These are phyloP conservation scores for Mycocentrospora acerina DNA, from an alignment of 2,329 filamentous ascomycete genomes.

Conservation along the genomic window DNA sequence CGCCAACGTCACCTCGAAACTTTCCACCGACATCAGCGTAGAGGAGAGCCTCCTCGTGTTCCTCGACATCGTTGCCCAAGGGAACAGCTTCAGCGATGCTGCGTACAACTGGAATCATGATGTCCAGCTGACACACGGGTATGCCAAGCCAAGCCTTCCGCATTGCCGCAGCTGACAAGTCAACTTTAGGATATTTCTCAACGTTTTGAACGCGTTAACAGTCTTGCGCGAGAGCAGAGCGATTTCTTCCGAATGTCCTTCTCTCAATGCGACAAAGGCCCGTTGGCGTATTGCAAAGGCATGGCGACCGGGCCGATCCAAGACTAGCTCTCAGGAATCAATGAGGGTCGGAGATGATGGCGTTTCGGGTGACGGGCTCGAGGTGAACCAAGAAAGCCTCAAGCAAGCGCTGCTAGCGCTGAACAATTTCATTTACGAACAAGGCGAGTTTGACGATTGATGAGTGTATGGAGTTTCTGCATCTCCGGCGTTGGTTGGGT, in stretches of 20 bases:
- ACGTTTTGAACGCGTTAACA: constrained; percentile 36
- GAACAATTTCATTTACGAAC: constrained; percentile 43
- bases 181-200: constrained; percentile 36
- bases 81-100: constrained; percentile 35
- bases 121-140: constrained; percentile 39
- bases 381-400: constrained; percentile 35
- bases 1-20: constrained; percentile 32
- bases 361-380: constrained; percentile 33
- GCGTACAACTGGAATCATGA: constrained; percentile 40
- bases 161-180: constrained; percentile 11
- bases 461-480: constrained; percentile 11
- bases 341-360: constrained; percentile 38
- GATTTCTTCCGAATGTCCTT: constrained; percentile 32
- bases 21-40: constrained; percentile 35
- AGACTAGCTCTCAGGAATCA: constrained; percentile 25
- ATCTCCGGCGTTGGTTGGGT: constrained; percentile 19
- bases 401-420: constrained; percentile 36
- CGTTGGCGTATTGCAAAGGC: constrained; percentile 36
- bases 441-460: constrained; percentile 26
- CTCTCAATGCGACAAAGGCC: constrained; percentile 32
- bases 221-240: constrained; percentile 36
- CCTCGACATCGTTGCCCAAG: constrained; percentile 40
- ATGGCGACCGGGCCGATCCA: constrained; percentile 31
- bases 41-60: constrained; percentile 43
- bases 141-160: constrained; percentile 15